Evolutionary conservation across 345 rosid species (phyloP).

Genomic region (thale cress (Arabidopsis thaliana)): TAIR10.1 NC_003076.8:21903001-21903500

Average conservation of each 20-base stretch:
- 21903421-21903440: slow-evolving; percentile 97
- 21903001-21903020: slow-evolving; percentile 35
- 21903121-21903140: slow-evolving; percentile 38
- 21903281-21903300: slow-evolving; percentile 97
- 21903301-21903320: slow-evolving; percentile 94
- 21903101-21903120: slow-evolving; percentile 34
- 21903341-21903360: slow-evolving; percentile 92
- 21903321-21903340: slow-evolving; percentile 96
- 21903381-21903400: slow-evolving; percentile 91
- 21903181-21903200: neutral
- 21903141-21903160: neutral
- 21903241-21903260: slow-evolving; percentile 86
- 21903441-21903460: slow-evolving; percentile 95
- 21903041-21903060: slow-evolving; percentile 34
- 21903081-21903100: slow-evolving; percentile 37
- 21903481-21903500: slow-evolving; percentile 92
- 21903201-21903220: neutral
- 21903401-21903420: slow-evolving; percentile 93
- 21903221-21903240: slow-evolving; percentile 27
- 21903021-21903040: slow-evolving; percentile 33
- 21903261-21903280: slow-evolving; percentile 91
- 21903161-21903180: neutral
- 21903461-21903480: slow-evolving; percentile 95
- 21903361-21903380: slow-evolving; percentile 93
- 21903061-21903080: slow-evolving; percentile 42